phyloP scores from a whole-genome alignment of 2,329 filamentous ascomycete genomes.

The Fusarium sp. region DNA sequence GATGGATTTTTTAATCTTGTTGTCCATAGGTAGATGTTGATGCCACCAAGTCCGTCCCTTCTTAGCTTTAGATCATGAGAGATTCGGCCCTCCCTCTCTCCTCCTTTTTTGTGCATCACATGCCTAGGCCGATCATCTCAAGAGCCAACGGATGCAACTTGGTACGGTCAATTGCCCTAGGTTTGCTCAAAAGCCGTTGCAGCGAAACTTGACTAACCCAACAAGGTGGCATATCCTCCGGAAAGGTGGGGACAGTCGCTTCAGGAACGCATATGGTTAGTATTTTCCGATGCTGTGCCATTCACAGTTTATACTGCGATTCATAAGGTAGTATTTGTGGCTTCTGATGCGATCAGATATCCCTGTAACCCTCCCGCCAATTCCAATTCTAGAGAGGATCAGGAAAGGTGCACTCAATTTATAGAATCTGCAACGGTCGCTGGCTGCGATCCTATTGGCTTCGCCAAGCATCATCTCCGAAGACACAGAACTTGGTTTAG shows the following conservation, averaged over 20 bases:
- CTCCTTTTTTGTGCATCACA: too few species aligned
- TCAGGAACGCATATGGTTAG: not conserved
- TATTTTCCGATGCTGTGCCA: constrained; percentile 17
- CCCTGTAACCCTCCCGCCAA: too few species aligned
- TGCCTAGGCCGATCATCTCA: too few species aligned
- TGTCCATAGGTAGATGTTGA: too few species aligned
- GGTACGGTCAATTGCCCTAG: constrained; percentile 8
- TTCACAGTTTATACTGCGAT: not conserved
- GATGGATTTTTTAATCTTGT: too few species aligned
- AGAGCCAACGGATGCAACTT: constrained; percentile 8
- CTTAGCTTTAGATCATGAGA: too few species aligned
- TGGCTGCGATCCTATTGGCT: not conserved
- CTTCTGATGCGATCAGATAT: too few species aligned
- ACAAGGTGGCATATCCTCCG: not conserved
- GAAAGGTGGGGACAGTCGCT: constrained; percentile 6
- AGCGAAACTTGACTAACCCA: constrained; percentile 2
- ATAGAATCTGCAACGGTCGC: not conserved
- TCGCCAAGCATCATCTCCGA: not conserved
- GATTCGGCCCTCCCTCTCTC: too few species aligned
- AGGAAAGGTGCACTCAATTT: too few species aligned
- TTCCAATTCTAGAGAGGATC: too few species aligned
- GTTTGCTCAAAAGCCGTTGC: constrained; percentile 2
- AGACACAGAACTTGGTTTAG: not conserved
- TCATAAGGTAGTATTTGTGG: not conserved
- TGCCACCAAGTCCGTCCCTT: too few species aligned